Evolutionary conservation across 192 early-diverging fungal genomes (phyloP), one percentile per base, ranked within the genome.

Genomic region (Kappamyces sp.): DNA sequence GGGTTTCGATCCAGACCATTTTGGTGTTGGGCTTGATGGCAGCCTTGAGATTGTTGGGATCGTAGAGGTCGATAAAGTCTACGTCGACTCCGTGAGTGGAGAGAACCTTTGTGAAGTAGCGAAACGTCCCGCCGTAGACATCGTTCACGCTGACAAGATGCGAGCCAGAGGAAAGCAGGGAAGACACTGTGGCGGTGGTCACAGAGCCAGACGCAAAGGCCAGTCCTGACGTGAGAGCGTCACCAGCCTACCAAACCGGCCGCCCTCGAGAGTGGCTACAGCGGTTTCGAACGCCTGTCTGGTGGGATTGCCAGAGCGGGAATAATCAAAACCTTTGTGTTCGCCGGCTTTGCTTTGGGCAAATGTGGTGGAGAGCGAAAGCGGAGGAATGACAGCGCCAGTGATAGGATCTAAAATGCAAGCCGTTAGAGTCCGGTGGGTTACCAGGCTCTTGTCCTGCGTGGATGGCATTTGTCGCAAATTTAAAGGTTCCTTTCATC

Each of bases 331-430:
- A 71, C 75, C 79, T 66, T 84, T 84, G 76, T 92, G 90, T 54
- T 89, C 86, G 61, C 94, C 94, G n/a, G 94, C 92, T 31, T 84
- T 78, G 36, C 75, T 72, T 78, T 99, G 96, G 72, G 89, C 88
- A 72, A 94, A 99, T 7, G 96, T 99, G 37, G 96, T 99, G 5
- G 94, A 95, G 51, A 99, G 83, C 15, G 87, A 90, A 38, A 99
- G 76, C 9, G 96, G 79, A 41, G 96, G 96, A 60, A 99, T 96
- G 9, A 99, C 96, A n/a, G 96, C 96, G 41, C 94, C 93, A 10
- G 93, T 97, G 58, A 83, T 66, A 31, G 89, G 85, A 65, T 99
- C 94, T 72, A 53, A 53, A 4, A 32, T 32, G 51, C 39, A 36
- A 13, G 51, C 3, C 23, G 31, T 39, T 31, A 5, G 51, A 40